Percentiles rank a stretch among this genome's conserved stretches.
These are phyloP conservation scores for Epithemia pelagica DNA, from an alignment of 108 stramenopile species.

Conservation along the genomic window DNA sequence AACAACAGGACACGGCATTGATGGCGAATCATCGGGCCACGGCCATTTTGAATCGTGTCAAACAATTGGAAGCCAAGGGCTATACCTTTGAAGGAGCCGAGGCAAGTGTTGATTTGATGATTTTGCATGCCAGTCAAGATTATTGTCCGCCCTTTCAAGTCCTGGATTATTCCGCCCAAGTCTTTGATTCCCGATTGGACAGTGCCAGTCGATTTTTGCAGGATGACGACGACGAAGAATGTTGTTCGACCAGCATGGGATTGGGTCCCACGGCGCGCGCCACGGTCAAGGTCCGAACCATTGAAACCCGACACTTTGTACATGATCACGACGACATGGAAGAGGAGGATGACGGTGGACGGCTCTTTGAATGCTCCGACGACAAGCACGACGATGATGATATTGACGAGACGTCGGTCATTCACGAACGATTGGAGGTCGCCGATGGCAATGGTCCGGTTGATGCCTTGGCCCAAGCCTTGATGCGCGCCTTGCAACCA, in stretches of 20 bases:
- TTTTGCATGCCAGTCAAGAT: slow-evolving; percentile 77
- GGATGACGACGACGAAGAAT: slow-evolving; percentile 9
- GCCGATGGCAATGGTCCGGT: slow-evolving; percentile 91
- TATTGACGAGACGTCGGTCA: slow-evolving; percentile 4
- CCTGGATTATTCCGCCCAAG: slow-evolving; percentile 81
- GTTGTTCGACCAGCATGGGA: neutral
- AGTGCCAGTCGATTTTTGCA: slow-evolving; percentile 65
- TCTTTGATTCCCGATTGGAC: slow-evolving; percentile 76
- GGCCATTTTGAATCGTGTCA: slow-evolving; percentile 83
- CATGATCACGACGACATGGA: no score
- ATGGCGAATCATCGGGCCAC: slow-evolving; percentile 50
- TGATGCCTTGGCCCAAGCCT: slow-evolving; percentile 78
- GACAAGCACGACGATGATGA: slow-evolving; percentile 19
- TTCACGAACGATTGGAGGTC: slow-evolving; percentile 50
- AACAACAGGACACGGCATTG: neutral
- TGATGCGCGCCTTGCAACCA: slow-evolving; percentile 73
- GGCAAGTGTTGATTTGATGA: slow-evolving; percentile 88
- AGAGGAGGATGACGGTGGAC: slow-evolving; percentile 21
- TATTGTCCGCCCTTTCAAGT: slow-evolving; percentile 88
- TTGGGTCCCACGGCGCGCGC: slow-evolving; percentile 59
- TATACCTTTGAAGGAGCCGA: slow-evolving; percentile 95
- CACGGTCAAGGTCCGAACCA: slow-evolving; percentile 80
- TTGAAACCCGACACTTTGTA: slow-evolving; percentile 10
- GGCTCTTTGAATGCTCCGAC: neutral
- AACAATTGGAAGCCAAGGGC: slow-evolving; percentile 78